A percentile compares a stretch with the other conserved stretches of the same genome.
phyloP scores from a whole-genome alignment of 352 stramenopile species.

The Globisporangium paddicum region DNA sequence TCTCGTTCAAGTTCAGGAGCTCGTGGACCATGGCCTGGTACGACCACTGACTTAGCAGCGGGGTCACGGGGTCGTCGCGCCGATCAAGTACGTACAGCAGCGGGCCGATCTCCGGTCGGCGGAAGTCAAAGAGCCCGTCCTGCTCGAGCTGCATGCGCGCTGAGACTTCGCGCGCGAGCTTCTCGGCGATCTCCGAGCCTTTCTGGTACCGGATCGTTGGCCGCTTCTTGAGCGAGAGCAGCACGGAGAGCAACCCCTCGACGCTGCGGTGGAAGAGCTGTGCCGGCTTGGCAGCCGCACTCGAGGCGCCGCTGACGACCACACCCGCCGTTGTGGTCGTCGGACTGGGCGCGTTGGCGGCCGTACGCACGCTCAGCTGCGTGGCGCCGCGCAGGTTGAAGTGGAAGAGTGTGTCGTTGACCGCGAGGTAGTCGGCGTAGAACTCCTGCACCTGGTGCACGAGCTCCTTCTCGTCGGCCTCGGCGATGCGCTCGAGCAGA shows the following conservation, averaged over 20 bases:
- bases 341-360: slow-evolving; percentile 18
- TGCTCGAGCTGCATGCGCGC: slow-evolving; percentile 91
- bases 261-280: slow-evolving; percentile 92
- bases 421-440: slow-evolving; percentile 97
- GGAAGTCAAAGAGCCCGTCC: slow-evolving; percentile 98
- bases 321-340: slow-evolving; percentile 47
- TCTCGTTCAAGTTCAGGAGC: slow-evolving; percentile 97
- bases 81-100: slow-evolving; percentile 96
- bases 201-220: slow-evolving; percentile 96
- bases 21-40: slow-evolving; percentile 99
- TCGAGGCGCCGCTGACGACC: slow-evolving; percentile 24
- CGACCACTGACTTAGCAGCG: slow-evolving; percentile 97
- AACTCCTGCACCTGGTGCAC: slow-evolving; percentile 97
- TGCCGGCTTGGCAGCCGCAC: slow-evolving; percentile 29
- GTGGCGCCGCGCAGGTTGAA: slow-evolving; percentile 88
- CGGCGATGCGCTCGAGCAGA: slow-evolving; percentile 93
- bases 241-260: slow-evolving; percentile 90
- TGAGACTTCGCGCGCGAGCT: slow-evolving; percentile 93
- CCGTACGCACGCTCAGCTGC: slow-evolving; percentile 42
- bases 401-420: slow-evolving; percentile 98
- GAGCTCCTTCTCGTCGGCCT: slow-evolving; percentile 93
- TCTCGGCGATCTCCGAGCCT: slow-evolving; percentile 88
- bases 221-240: slow-evolving; percentile 96
- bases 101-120: slow-evolving; percentile 73
- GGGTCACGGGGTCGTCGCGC: slow-evolving; percentile 98